phyloP scores from a whole-genome alignment of 139 green algal species.

The Chlorella vulgaris region DNA sequence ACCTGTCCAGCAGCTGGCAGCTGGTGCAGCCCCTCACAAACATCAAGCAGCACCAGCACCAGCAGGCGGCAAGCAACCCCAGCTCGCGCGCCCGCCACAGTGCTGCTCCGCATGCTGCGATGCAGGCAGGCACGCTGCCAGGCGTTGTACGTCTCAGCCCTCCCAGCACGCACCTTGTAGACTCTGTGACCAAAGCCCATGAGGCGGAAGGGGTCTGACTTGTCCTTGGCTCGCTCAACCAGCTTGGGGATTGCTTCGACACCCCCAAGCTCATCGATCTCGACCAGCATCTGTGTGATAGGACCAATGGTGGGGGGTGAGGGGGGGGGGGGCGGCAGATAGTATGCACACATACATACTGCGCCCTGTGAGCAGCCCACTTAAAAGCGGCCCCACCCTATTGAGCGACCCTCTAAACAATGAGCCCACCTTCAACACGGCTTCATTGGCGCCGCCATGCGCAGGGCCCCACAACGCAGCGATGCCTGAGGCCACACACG shows the following conservation, averaged over 20 bases:
- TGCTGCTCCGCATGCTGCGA: too few species aligned
- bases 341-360: neutral
- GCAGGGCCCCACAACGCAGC: slow-evolving; percentile 72
- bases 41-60: too few species aligned
- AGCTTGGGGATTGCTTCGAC: slow-evolving; percentile 40
- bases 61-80: too few species aligned
- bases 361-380: too few species aligned
- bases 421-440: slow-evolving; percentile 58
- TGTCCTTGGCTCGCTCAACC: slow-evolving; percentile 66
- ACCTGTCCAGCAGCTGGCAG: too few species aligned
- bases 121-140: too few species aligned
- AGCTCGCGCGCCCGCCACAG: too few species aligned
- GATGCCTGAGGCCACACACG: slow-evolving; percentile 74
- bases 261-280: slow-evolving; percentile 44
- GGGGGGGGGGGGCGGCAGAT: neutral
- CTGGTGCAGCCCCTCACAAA: too few species aligned
- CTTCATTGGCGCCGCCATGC: slow-evolving; percentile 79
- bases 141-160: too few species aligned
- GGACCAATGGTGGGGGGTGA: neutral
- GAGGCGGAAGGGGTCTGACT: slow-evolving; percentile 66
- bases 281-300: slow-evolving; percentile 42
- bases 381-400: too few species aligned
- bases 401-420: too few species aligned
- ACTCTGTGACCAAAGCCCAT: slow-evolving; percentile 83
- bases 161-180: slow-evolving; percentile 75